phyloP scores from a whole-genome alignment of 2,329 filamentous ascomycete genomes.

The Colletotrichum sojae region DNA sequence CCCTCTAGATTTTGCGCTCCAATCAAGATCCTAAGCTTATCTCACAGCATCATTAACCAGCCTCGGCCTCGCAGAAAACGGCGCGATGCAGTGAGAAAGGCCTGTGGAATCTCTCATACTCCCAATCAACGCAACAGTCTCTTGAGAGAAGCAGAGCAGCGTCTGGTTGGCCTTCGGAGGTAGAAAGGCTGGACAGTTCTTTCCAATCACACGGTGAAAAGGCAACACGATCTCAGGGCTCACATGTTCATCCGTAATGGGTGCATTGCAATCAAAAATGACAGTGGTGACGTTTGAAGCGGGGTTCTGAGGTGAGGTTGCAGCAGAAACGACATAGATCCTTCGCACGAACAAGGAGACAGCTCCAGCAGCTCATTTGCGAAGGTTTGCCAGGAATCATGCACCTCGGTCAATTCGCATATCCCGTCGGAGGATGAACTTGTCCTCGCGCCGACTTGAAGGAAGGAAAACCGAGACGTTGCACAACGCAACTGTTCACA shows the following conservation, averaged over 20 bases:
- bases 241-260: conserved; percentile 26
- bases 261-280: conserved; percentile 6
- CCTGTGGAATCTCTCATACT: too few relatives aligned
- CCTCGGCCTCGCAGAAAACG: too few relatives aligned
- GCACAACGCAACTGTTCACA: conserved; percentile 19
- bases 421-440: neutral
- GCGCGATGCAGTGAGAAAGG: too few relatives aligned
- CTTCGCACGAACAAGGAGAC: neutral
- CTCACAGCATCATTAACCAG: too few relatives aligned
- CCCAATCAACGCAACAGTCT: too few relatives aligned
- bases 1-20: too few relatives aligned
- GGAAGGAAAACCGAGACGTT: neutral
- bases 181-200: too few relatives aligned
- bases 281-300: conserved; percentile 6
- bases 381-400: conserved; percentile 15
- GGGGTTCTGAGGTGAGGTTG: conserved; percentile 27
- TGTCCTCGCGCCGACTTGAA: neutral
- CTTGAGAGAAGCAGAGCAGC: too few relatives aligned
- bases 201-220: neutral
- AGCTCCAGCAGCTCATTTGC: conserved; percentile 13
- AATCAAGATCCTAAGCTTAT: too few relatives aligned
- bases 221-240: neutral
- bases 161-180: too few relatives aligned
- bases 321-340: neutral
- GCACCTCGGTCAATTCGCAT: conserved; percentile 1